These are phyloP conservation scores for Aphanocladium album DNA, from an alignment of 2,329 filamentous ascomycete genomes.

Conservation along the genomic window DNA sequence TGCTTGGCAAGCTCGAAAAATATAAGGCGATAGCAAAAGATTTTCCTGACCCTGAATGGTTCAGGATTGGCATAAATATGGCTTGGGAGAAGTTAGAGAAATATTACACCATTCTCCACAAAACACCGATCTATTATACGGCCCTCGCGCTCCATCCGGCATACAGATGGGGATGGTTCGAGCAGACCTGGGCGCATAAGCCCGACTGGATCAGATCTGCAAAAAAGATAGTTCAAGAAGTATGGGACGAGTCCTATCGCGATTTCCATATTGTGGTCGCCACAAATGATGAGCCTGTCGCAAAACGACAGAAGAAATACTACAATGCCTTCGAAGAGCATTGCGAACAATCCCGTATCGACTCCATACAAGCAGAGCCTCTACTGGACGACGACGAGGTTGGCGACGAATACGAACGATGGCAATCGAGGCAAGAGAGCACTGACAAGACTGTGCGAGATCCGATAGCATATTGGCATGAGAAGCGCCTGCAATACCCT, in stretches of 20 bases:
- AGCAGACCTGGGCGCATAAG: background rate
- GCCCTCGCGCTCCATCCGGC: conserved; percentile 1
- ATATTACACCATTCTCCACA: background rate
- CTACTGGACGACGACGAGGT: conserved; percentile 11
- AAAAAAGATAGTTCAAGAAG: background rate
- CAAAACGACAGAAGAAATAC: conserved; percentile 10
- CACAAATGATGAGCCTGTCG: background rate
- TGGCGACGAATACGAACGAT: background rate
- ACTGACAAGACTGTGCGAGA: background rate
- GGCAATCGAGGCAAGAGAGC: background rate
- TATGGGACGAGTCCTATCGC: background rate
- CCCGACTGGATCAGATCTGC: background rate
- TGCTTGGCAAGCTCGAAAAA: background rate
- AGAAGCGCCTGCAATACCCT: background rate
- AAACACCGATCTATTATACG: background rate
- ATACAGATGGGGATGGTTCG: background rate
- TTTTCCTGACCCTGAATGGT: background rate
- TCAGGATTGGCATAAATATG: background rate
- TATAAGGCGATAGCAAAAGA: background rate
- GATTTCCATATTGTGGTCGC: background rate
- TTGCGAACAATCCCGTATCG: conserved; percentile 1
- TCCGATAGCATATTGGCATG: background rate
- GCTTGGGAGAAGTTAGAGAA: background rate
- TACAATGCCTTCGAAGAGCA: conserved; percentile 7
- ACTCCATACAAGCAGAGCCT: background rate